Evolutionary conservation across 176 grass and related monocot species (phyloP).

Genomic region (Bolboschoenus planiculmis): DNA sequence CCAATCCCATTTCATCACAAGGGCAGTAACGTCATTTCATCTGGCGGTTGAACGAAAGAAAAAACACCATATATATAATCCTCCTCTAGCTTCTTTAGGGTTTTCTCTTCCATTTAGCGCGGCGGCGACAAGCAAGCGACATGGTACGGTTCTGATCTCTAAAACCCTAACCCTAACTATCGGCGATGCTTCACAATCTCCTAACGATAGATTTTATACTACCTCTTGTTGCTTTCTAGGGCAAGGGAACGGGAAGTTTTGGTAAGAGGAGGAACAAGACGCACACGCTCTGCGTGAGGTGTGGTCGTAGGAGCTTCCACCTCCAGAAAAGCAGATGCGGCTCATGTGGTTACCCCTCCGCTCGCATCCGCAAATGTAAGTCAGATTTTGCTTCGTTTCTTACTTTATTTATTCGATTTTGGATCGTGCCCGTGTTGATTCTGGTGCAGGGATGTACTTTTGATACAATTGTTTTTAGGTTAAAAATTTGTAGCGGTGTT

Average conservation of each 20-base stretch:
- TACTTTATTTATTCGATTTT: background rate
- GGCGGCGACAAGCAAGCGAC: background rate
- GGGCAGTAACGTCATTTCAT: background rate
- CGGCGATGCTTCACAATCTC: background rate
- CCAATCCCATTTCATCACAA: too few species aligned
- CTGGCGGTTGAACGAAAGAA: too few species aligned
- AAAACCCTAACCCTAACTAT: background rate
- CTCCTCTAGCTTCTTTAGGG: background rate
- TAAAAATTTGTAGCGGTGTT: background rate
- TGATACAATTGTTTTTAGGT: background rate
- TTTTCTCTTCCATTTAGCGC: background rate
- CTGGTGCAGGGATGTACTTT: background rate
- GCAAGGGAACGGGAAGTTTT: constrained; percentile 83
- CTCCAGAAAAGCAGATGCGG: constrained; percentile 89
- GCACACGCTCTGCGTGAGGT: constrained; percentile 85
- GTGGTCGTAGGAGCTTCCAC: constrained; percentile 85
- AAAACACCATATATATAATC: background rate
- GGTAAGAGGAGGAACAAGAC: constrained; percentile 97
- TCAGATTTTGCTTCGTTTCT: background rate
- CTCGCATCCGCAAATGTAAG: constrained; percentile 95
- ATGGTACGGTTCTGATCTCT: background rate
- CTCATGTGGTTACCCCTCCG: constrained; percentile 73
- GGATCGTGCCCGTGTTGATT: background rate
- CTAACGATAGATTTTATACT: background rate
- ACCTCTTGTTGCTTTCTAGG: constrained; percentile 26